Evolutionary conservation across 305 asterid genomes (phyloP).

Genomic region (Fraxinus sp.): DNA sequence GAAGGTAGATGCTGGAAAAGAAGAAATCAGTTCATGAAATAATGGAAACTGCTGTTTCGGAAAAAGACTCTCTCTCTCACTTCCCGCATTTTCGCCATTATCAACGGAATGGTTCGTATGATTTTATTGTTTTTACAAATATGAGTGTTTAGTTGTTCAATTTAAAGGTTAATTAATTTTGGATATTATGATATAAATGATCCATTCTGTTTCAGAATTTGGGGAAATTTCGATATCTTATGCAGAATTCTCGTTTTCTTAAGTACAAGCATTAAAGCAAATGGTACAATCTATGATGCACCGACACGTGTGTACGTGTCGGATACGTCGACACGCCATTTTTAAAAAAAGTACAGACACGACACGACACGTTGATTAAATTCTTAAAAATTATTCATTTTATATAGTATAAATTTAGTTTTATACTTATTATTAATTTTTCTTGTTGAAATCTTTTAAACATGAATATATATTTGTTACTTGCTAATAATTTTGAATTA

Average conservation of each 20-base stretch:
- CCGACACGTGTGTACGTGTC: too few relatives aligned
- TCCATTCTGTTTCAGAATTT: background rate
- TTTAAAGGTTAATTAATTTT: background rate
- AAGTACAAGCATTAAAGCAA: background rate
- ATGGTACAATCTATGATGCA: too few relatives aligned
- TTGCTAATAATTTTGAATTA: too few relatives aligned
- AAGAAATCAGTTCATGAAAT: constrained; percentile 18
- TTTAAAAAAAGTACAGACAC: too few relatives aligned
- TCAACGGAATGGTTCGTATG: background rate
- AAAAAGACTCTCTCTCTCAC: constrained; percentile 24
- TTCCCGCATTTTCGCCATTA: constrained; percentile 20
- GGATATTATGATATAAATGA: background rate
- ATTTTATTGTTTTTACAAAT: background rate
- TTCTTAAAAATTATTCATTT: too few relatives aligned
- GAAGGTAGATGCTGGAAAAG: constrained; percentile 22
- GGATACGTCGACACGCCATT: too few relatives aligned
- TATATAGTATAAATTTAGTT: too few relatives aligned
- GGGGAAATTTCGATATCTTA: background rate
- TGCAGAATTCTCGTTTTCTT: background rate
- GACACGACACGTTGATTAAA: too few relatives aligned
- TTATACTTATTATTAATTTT: too few relatives aligned
- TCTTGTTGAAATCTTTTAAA: too few relatives aligned
- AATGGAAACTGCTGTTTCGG: constrained; percentile 19
- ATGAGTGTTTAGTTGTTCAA: background rate
- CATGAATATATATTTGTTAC: too few relatives aligned